Percentiles rank a stretch among this genome's conserved stretches.
phyloP scores from a whole-genome alignment of 2,329 filamentous ascomycete genomes.

The Alternaria sp. region DNA sequence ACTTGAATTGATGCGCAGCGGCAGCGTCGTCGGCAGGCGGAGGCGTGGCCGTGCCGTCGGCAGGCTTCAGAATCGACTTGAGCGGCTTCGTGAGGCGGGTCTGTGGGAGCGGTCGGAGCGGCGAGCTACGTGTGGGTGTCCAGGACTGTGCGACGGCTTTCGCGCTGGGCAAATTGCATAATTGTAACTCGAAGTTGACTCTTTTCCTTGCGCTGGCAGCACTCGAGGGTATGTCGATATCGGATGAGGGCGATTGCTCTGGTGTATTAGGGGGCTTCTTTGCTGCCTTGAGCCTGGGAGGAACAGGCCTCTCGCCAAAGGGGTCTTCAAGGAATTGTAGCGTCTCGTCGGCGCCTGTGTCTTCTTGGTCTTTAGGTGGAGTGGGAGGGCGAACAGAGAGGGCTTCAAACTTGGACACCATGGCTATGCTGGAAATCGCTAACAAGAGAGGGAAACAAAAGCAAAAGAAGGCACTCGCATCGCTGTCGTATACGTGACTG shows the following conservation, averaged over 20 bases:
- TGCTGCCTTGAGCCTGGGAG: slow-evolving; percentile 30
- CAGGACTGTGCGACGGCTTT: slow-evolving; percentile 32
- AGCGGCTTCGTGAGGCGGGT: slow-evolving; percentile 63
- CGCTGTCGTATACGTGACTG: slow-evolving; percentile 23
- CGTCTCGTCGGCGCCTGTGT: slow-evolving; percentile 49
- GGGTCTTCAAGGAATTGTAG: slow-evolving; percentile 55
- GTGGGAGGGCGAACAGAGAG: slow-evolving; percentile 64
- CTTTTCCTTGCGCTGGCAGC: slow-evolving; percentile 47
- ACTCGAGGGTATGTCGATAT: slow-evolving; percentile 47
- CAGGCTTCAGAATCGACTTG: slow-evolving; percentile 85
- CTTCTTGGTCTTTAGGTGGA: slow-evolving; percentile 59
- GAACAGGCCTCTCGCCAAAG: slow-evolving; percentile 46
- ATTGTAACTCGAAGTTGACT: slow-evolving; percentile 71
- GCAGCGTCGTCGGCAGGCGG: slow-evolving; percentile 49
- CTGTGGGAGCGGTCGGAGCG: slow-evolving; percentile 57
- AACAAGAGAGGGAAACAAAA: slow-evolving; percentile 31
- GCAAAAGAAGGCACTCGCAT: slow-evolving; percentile 34
- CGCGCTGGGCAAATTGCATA: slow-evolving; percentile 64
- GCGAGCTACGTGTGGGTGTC: slow-evolving; percentile 51
- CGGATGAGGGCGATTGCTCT: slow-evolving; percentile 55
- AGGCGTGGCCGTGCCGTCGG: slow-evolving; percentile 51
- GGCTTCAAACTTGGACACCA: slow-evolving; percentile 55
- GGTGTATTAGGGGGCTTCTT: slow-evolving; percentile 46
- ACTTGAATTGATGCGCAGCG: slow-evolving; percentile 60
- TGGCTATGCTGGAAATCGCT: slow-evolving; percentile 47